Evolutionary conservation across 257 asterid genomes (phyloP).

Genomic region (Anisodus tanguticus): DNA sequence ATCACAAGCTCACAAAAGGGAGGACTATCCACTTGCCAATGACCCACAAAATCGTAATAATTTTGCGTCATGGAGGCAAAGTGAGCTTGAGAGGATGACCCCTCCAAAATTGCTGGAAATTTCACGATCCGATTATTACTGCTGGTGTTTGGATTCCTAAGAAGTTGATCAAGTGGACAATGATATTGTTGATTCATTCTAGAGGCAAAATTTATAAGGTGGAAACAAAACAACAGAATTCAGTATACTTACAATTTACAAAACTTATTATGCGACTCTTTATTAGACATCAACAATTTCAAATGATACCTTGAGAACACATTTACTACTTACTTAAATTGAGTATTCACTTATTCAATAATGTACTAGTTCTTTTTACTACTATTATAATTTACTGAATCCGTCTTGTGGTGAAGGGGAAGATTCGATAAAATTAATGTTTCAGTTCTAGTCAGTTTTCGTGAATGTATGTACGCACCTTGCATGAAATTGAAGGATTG

Average conservation of each 20-base stretch:
- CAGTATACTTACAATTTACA: too few relatives aligned
- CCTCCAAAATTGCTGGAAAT: slow-evolving; percentile 70
- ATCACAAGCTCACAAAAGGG: slow-evolving; percentile 60
- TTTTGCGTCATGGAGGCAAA: slow-evolving; percentile 68
- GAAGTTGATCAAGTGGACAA: background rate
- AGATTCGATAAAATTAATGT: too few relatives aligned
- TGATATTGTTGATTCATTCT: background rate
- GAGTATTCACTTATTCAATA: too few relatives aligned
- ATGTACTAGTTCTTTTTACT: too few relatives aligned
- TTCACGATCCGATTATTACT: slow-evolving; percentile 79
- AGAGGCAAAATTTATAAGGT: too few relatives aligned
- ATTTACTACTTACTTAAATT: background rate
- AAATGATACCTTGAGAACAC: background rate
- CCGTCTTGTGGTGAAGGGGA: too few relatives aligned
- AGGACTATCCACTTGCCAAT: slow-evolving; percentile 63
- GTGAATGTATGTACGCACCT: too few relatives aligned
- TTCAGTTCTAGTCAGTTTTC: too few relatives aligned
- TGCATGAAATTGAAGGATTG: too few relatives aligned
- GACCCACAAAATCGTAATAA: slow-evolving; percentile 77
- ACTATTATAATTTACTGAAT: too few relatives aligned
- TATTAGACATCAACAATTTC: too few relatives aligned
- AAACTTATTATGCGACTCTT: too few relatives aligned
- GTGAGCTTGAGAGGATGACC: slow-evolving; percentile 80
- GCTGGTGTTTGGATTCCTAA: slow-evolving; percentile 80
- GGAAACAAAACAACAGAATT: background rate